Evolutionary conservation across 495 filamentous ascomycete species (phyloP), one percentile per base, ranked within the genome.

Genomic region (Xylaria venustula): DNA sequence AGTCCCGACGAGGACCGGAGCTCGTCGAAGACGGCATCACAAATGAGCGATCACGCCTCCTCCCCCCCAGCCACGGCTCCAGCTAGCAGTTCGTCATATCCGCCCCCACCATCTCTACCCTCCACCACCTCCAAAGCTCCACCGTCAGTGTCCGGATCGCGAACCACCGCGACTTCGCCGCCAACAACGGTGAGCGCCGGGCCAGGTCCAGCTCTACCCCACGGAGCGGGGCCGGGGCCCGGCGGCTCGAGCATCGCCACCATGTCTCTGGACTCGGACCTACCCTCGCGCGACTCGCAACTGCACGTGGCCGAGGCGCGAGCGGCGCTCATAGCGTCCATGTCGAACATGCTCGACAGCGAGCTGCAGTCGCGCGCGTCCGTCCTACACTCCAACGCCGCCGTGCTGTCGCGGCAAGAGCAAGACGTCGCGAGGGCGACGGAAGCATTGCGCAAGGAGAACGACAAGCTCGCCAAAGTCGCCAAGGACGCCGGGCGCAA

Each of bases 301-400:
- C 58, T 71, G 11, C 71, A 75, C 62, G 67, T 81, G 37, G 70
- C 78, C 52, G 86, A 93, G 82, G 90, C 92, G 50, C 85, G 87
- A 68, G 77, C 83, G 47, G 89, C 90, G 14, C 86, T 96, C 70
- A 83, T 87, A 19, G 90, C 90, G n/a, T 88, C 90, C 7, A 87
- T 94, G 47, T 78, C 80, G 67, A 87, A 90, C 71, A 85, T 93
- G 63, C 75, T 92, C 47, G 88, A 92, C 75, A 71, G 80, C 22
- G 83, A 89, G 50, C 83, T 97, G 22, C 82, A 84, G 49, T 80
- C 85, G 32, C 91, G 93, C 65, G 91, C 90, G 7, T 73, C 79
- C n/a, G 85, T 81, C 34, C 83, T 98, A 30, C 90, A 94, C 73
- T 68, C 73, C 20, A 97, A 97, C 77, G 78, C 85, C 2, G 71